Evolutionary conservation across 1,284 basidiomycete species (phyloP).

Genomic region (Meira miltonrushii): DNA sequence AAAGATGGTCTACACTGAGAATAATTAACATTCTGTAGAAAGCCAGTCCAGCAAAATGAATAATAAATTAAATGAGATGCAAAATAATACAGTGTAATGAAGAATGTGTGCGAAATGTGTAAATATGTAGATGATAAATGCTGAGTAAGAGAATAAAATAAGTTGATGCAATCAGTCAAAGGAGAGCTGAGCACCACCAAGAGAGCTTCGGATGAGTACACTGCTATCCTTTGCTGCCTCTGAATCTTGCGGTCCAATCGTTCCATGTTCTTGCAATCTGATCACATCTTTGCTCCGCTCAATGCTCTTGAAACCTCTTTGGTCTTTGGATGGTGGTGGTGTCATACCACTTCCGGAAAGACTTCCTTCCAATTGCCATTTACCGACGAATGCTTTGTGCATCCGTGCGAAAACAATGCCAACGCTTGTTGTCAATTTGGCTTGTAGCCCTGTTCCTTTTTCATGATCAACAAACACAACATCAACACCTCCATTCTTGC

Average conservation of each 20-base stretch:
- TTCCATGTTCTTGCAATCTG: conserved; percentile 2
- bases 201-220: background rate
- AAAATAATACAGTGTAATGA: background rate
- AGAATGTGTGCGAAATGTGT: background rate
- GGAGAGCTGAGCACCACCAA: background rate
- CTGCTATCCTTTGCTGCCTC: conserved; percentile 1
- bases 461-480: background rate
- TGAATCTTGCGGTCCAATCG: background rate
- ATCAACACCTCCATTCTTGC: conserved; percentile 2
- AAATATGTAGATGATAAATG: background rate
- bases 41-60: background rate
- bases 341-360: background rate
- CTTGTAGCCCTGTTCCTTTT: background rate
- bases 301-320: background rate
- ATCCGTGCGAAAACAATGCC: background rate
- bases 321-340: background rate
- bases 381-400: background rate
- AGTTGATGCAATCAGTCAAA: conserved; percentile 1
- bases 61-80: background rate
- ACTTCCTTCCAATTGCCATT: conserved; percentile 5
- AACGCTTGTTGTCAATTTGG: background rate
- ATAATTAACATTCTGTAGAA: background rate
- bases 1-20: conserved; percentile 27
- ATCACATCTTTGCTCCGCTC: background rate
- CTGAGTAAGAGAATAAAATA: background rate